A percentile compares a stretch with the other conserved stretches of the same genome.
Evolutionary conservation across 2,329 filamentous ascomycete genomes (phyloP).

Genomic region (Trichophyton mentagrophytes): DNA sequence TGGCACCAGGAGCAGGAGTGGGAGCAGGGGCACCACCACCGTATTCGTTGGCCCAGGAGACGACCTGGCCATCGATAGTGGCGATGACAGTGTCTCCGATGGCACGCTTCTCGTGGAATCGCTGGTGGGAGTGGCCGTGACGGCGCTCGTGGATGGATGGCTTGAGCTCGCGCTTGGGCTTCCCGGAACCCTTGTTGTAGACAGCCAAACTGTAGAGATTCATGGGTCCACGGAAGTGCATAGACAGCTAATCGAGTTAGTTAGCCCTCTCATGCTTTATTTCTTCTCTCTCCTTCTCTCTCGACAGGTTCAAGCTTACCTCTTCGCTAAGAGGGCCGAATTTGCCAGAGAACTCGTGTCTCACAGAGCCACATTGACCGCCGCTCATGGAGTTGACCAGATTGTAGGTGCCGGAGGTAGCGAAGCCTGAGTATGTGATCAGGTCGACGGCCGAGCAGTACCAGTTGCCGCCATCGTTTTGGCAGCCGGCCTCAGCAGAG

Average conservation of each 20-base stretch:
- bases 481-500: conserved; percentile 10
- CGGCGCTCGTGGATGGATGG: conserved; percentile 27
- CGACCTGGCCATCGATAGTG: conserved; percentile 45
- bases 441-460: conserved; percentile 54
- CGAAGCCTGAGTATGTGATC: conserved; percentile 55
- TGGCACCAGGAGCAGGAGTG: conserved; percentile 8
- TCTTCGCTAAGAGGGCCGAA: conserved; percentile 58
- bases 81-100: conserved; percentile 42
- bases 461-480: conserved; percentile 43
- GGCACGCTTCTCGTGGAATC: conserved; percentile 32
- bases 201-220: conserved; percentile 55
- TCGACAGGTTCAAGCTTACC: conserved; percentile 35
- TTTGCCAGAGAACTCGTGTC: conserved; percentile 41
- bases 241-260: conserved; percentile 43
- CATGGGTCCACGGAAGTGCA: conserved; percentile 61
- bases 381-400: conserved; percentile 41
- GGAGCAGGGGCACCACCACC: conserved; percentile 23
- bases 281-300: neutral
- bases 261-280: neutral
- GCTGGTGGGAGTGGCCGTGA: conserved; percentile 37
- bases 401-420: conserved; percentile 49
- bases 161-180: conserved; percentile 27
- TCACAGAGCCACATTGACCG: conserved; percentile 32
- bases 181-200: conserved; percentile 42
- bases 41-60: conserved; percentile 48